Percentiles rank a stretch among this genome's conserved stretches.
Evolutionary conservation across 139 green algal species (phyloP).

Genomic region (Auxenochlorella pyrenoidosa): DNA sequence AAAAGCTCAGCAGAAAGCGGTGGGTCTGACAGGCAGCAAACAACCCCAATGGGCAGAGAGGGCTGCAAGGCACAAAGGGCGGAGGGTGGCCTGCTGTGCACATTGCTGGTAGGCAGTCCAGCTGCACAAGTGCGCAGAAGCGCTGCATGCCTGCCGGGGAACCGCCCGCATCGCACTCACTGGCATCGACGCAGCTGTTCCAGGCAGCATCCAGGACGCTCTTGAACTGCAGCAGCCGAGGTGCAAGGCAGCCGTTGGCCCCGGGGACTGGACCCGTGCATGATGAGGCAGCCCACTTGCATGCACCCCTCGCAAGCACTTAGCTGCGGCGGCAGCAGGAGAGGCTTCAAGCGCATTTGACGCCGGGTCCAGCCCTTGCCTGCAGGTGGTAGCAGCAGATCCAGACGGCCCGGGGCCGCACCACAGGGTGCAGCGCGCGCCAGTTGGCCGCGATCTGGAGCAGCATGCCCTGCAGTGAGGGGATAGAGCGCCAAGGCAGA

Average conservation of each 20-base stretch:
- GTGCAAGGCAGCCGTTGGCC: no score
- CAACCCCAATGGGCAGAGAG: no score
- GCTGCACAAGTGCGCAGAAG: not conserved
- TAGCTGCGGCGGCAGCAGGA: no score
- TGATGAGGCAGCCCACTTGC: no score
- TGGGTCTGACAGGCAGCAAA: no score
- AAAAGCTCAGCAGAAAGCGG: no score
- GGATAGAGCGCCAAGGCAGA: no score
- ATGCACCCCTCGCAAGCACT: not conserved
- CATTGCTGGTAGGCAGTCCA: not conserved
- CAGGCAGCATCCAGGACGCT: constrained; percentile 39
- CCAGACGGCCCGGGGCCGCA: constrained; percentile 47
- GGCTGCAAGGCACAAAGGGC: no score
- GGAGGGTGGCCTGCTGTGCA: no score
- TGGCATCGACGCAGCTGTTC: constrained; percentile 45
- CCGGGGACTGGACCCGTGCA: no score
- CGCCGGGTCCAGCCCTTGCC: no score
- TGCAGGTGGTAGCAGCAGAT: constrained; percentile 49
- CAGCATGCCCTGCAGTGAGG: constrained; percentile 41
- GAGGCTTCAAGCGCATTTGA: not conserved
- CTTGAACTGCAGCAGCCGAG: not conserved
- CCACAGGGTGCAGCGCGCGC: constrained; percentile 49
- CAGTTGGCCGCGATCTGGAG: constrained; percentile 55
- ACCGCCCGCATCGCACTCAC: not conserved
- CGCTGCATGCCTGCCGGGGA: not conserved